These are phyloP conservation scores for Sugiyamaella mastotermitis DNA, from an alignment of 805 yeast genomes.

Conservation along the genomic window DNA sequence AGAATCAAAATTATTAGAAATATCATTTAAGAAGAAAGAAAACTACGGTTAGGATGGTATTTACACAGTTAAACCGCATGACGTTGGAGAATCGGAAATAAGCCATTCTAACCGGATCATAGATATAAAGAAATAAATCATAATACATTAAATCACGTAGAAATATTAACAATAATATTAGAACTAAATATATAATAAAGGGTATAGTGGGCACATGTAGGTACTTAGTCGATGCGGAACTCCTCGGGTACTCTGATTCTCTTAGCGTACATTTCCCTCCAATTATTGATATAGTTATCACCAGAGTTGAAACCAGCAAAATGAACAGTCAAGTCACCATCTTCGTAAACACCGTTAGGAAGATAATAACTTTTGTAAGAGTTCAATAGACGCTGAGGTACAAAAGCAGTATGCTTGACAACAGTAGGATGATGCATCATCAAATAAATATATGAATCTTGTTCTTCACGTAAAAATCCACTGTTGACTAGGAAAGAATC, in stretches of 20 bases:
- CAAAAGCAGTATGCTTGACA: slow-evolving; percentile 23
- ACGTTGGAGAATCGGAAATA: too few relatives aligned
- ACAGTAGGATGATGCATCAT: slow-evolving; percentile 15
- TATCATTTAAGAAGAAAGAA: too few relatives aligned
- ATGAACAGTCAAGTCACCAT: slow-evolving; percentile 28
- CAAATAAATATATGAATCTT: slow-evolving; percentile 20
- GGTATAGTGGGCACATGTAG: too few relatives aligned
- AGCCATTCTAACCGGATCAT: too few relatives aligned
- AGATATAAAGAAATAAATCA: too few relatives aligned
- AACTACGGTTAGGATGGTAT: too few relatives aligned
- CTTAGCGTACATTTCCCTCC: background rate
- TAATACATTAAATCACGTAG: too few relatives aligned
- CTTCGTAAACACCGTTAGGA: slow-evolving; percentile 11
- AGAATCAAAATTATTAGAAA: too few relatives aligned
- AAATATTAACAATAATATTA: too few relatives aligned
- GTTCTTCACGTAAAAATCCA: slow-evolving; percentile 18
- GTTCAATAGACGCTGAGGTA: slow-evolving; percentile 28
- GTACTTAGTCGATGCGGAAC: background rate
- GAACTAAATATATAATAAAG: too few relatives aligned
- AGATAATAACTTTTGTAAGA: slow-evolving; percentile 17
- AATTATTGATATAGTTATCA: background rate
- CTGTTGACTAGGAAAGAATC: slow-evolving; percentile 17
- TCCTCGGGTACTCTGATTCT: background rate
- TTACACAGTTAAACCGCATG: too few relatives aligned
- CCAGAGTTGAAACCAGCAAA: slow-evolving; percentile 24